Conservation (phyloP, 2,329 filamentous ascomycete species). For the Aspergillus caelatus region DNA sequence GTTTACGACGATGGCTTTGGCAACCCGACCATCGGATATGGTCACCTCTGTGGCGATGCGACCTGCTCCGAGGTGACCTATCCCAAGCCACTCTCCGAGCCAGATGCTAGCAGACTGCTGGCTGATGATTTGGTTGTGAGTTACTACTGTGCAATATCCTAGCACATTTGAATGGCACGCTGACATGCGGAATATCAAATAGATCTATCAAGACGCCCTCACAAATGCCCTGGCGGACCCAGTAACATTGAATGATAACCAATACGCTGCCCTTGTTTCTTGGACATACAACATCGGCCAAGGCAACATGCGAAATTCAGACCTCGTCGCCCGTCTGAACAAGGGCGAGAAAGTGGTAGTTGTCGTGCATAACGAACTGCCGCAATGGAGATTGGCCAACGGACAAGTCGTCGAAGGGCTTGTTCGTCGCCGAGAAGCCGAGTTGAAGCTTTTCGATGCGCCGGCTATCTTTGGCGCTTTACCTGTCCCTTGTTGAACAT, state of each 20-base stretch:
- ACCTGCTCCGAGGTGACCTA: slow-evolving; percentile 52
- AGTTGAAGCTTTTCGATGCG: slow-evolving; percentile 46
- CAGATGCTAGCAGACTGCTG: slow-evolving; percentile 46
- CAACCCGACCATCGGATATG: slow-evolving; percentile 55
- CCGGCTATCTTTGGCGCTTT: slow-evolving; percentile 5
- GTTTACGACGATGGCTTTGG: slow-evolving; percentile 48
- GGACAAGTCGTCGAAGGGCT: slow-evolving; percentile 47
- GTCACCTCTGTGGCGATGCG: slow-evolving; percentile 50
- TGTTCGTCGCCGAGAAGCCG: slow-evolving; percentile 46
- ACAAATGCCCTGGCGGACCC: slow-evolving; percentile 36
- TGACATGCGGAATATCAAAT: slow-evolving; percentile 20
- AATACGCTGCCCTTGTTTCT: slow-evolving; percentile 56
- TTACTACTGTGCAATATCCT: slow-evolving; percentile 14
- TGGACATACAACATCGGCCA: slow-evolving; percentile 58
- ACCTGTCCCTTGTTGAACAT: slow-evolving; percentile 10
- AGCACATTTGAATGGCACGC: not conserved
- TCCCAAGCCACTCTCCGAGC: slow-evolving; percentile 48
- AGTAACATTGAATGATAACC: slow-evolving; percentile 52
- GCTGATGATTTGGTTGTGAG: slow-evolving; percentile 40
- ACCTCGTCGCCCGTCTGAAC: slow-evolving; percentile 49
- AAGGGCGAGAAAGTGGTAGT: slow-evolving; percentile 45
- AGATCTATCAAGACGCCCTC: slow-evolving; percentile 44
- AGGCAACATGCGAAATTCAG: slow-evolving; percentile 44
- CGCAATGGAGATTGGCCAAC: slow-evolving; percentile 51
- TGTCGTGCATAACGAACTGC: slow-evolving; percentile 50